These are phyloP conservation scores for Xylaria sp. DNA, from an alignment of 2,329 filamentous ascomycete genomes.

Conservation along the genomic window DNA sequence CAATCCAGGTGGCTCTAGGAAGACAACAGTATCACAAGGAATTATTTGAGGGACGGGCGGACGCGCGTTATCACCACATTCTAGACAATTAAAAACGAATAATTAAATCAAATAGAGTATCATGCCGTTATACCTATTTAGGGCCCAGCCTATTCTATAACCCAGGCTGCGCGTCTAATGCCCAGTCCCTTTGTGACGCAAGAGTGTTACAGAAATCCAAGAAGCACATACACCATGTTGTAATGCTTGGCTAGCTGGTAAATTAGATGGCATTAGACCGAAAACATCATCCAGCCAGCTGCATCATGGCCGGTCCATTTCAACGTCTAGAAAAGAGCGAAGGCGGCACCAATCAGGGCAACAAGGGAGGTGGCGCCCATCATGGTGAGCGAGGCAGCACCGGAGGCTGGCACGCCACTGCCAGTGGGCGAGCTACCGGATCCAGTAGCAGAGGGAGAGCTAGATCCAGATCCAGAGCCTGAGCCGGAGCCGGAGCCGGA, in stretches of 20 bases:
- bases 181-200: constrained; percentile 22
- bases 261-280: constrained; percentile 27
- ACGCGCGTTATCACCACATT: not conserved
- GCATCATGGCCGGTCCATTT: constrained; percentile 16
- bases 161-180: constrained; percentile 21
- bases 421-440: constrained; percentile 21
- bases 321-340: constrained; percentile 32
- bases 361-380: constrained; percentile 31
- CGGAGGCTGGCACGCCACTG: constrained; percentile 4
- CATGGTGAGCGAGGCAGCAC: constrained; percentile 32
- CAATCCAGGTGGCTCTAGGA: not conserved
- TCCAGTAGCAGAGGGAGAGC: constrained; percentile 15
- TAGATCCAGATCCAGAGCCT: constrained; percentile 28
- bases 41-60: not conserved
- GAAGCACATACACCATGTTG: constrained; percentile 11
- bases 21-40: no score
- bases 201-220: constrained; percentile 19
- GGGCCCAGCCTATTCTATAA: constrained; percentile 35
- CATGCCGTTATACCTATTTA: constrained; percentile 20
- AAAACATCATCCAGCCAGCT: constrained; percentile 7
- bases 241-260: constrained; percentile 8
- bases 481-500: not conserved
- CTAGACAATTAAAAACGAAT: not conserved
- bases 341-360: constrained; percentile 32
- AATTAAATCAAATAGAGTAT: constrained; percentile 15